Evolutionary conservation across 2,329 filamentous ascomycete genomes (phyloP).

Genomic region (Ophiostoma sp.): DNA sequence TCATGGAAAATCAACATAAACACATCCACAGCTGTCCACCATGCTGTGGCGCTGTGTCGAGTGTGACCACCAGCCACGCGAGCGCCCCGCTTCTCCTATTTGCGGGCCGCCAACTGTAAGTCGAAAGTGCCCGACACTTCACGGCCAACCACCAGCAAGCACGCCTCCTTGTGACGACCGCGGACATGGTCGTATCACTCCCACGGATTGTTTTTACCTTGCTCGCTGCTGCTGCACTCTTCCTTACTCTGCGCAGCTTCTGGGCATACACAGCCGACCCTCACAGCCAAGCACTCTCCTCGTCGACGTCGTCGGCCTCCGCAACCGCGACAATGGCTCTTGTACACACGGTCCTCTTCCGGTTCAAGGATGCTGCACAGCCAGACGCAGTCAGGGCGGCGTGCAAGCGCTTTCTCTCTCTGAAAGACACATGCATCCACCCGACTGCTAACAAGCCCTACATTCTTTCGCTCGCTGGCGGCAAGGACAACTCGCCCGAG

Average conservation of each 20-base stretch:
- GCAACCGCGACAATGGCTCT: slow-evolving; percentile 17
- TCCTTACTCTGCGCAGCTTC: neutral
- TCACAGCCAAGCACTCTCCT: neutral
- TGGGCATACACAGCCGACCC: neutral
- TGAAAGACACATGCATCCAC: slow-evolving; percentile 56
- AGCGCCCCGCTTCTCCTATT: neutral
- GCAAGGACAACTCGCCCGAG: slow-evolving; percentile 57
- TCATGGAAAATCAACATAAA: neutral
- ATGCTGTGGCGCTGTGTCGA: neutral
- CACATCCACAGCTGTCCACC: neutral
- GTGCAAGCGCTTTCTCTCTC: slow-evolving; percentile 35
- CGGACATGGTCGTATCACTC: neutral
- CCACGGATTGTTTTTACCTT: neutral
- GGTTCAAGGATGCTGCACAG: slow-evolving; percentile 15
- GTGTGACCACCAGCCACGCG: too few species aligned
- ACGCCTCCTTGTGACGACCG: neutral
- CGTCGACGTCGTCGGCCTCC: neutral
- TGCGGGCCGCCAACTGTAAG: neutral
- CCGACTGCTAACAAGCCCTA: slow-evolving; percentile 54
- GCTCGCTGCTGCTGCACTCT: neutral
- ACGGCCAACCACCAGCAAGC: neutral
- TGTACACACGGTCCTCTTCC: slow-evolving; percentile 22
- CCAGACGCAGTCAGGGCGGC: neutral
- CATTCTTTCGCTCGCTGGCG: slow-evolving; percentile 52
- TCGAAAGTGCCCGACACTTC: neutral